Evolutionary conservation across 495 filamentous ascomycete species (phyloP).

Genomic region (Cladorrhinum samala): DNA sequence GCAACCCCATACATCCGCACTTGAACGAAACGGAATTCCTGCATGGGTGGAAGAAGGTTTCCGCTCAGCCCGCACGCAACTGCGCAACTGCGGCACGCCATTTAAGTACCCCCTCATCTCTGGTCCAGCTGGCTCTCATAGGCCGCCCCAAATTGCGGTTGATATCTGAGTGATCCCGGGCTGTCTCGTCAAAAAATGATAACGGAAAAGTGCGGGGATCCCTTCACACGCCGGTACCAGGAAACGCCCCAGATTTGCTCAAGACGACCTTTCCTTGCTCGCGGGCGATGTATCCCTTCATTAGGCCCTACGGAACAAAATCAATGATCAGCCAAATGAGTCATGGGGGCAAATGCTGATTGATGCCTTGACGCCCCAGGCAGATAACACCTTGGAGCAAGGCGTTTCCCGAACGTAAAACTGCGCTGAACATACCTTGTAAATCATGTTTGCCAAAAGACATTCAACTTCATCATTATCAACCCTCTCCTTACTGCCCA

Average conservation of each 20-base stretch:
- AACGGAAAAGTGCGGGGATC: too few species aligned
- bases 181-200: too few species aligned
- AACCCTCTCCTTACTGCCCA: slow-evolving; percentile 55
- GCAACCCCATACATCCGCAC: too few species aligned
- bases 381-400: too few species aligned
- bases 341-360: too few species aligned
- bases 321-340: slow-evolving; percentile 21
- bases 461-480: slow-evolving; percentile 95
- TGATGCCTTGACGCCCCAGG: slow-evolving; percentile 17
- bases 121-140: neutral
- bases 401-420: too few species aligned
- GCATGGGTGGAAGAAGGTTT: neutral
- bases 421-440: slow-evolving; percentile 73
- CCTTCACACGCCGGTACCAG: slow-evolving; percentile 82
- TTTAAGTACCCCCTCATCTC: too few species aligned
- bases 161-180: too few species aligned
- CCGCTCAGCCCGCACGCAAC: neutral
- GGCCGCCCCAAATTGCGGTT: too few species aligned
- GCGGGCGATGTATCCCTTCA: slow-evolving; percentile 96
- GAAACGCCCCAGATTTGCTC: slow-evolving; percentile 86
- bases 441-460: slow-evolving; percentile 87
- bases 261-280: slow-evolving; percentile 84
- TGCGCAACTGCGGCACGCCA: neutral
- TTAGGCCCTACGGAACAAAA: slow-evolving; percentile 57
- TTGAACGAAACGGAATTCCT: neutral